These are phyloP conservation scores for Canavalia gladiata DNA, from an alignment of 306 rosid species.

Conservation along the genomic window DNA sequence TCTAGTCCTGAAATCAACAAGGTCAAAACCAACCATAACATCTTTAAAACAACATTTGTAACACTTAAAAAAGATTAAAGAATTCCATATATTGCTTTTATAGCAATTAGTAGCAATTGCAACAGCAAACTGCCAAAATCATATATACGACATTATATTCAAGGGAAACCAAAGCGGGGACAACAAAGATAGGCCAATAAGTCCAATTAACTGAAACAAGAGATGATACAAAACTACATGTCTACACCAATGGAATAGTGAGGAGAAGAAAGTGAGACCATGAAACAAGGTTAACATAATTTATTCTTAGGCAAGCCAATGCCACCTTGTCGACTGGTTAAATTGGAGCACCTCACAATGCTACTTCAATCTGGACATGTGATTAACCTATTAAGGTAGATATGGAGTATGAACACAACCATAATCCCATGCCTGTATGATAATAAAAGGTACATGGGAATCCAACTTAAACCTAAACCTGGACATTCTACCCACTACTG, in stretches of 20 bases:
- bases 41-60: no score
- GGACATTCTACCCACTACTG: constrained; percentile 59
- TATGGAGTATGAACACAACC: constrained; percentile 48
- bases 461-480: constrained; percentile 62
- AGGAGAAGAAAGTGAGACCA: constrained; percentile 41
- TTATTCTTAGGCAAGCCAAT: constrained; percentile 47
- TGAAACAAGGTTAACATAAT: constrained; percentile 44
- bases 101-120: constrained; percentile 8
- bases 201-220: constrained; percentile 25
- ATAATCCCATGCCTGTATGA: constrained; percentile 54
- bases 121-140: constrained; percentile 29
- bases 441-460: constrained; percentile 61
- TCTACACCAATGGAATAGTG: constrained; percentile 14
- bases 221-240: constrained; percentile 42
- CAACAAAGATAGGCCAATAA: constrained; percentile 30
- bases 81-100: constrained; percentile 16
- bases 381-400: constrained; percentile 45
- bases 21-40: no score
- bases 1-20: no score
- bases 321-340: constrained; percentile 48
- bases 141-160: neutral
- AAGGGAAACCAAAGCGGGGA: constrained; percentile 34
- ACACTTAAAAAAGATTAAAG: neutral
- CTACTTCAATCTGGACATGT: constrained; percentile 48
- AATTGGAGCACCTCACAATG: constrained; percentile 48